phyloP scores from a whole-genome alignment of 306 rosid species.

The Prinsepia uniflora region DNA sequence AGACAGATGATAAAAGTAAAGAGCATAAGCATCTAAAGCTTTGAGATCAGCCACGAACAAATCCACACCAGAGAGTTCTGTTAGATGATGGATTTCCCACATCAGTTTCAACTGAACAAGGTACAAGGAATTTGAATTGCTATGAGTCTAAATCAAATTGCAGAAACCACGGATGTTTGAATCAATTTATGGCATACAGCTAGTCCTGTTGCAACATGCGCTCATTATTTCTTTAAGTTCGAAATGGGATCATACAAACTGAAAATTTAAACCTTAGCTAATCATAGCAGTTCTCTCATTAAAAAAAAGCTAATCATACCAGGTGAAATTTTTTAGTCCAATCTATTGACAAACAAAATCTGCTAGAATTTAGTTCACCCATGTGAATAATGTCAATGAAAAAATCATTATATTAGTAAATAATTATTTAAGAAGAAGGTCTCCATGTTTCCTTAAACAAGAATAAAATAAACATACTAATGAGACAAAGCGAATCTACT shows the following conservation, averaged over 20 bases:
- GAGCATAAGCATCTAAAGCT: slow-evolving; percentile 76
- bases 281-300: not conserved
- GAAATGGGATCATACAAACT: not conserved
- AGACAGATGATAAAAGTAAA: slow-evolving; percentile 56
- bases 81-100: slow-evolving; percentile 9
- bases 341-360: not conserved
- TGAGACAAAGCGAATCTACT: not conserved
- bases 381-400: not conserved
- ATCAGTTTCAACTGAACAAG: not conserved
- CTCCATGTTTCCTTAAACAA: not conserved
- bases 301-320: not conserved
- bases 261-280: not conserved
- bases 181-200: too few species aligned
- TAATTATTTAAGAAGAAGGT: not conserved
- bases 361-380: not conserved
- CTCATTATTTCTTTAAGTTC: not conserved
- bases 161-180: not conserved
- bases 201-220: too few species aligned
- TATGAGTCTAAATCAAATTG: not conserved
- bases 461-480: not conserved
- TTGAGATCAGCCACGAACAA: slow-evolving; percentile 76
- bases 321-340: not conserved
- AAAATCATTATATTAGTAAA: not conserved
- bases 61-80: slow-evolving; percentile 76
- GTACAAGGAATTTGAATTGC: not conserved